Evolutionary conservation across 140 eudicot species (phyloP).

Genomic region (Ambrosia hybrid): DNA sequence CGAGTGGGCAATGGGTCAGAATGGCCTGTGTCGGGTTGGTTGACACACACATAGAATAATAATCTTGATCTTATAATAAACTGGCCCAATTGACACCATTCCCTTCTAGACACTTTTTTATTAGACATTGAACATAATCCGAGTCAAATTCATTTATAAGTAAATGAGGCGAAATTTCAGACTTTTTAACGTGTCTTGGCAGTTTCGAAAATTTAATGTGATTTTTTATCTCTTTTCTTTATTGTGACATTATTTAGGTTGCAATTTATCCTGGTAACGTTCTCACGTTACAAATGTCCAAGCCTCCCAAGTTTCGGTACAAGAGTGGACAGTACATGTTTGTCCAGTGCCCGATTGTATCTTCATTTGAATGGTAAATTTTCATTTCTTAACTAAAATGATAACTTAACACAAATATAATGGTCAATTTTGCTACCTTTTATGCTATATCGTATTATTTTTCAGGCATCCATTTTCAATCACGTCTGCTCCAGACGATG

Average conservation of each 20-base stretch:
- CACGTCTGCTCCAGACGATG: conserved; percentile 96
- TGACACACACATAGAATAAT: too few relatives aligned
- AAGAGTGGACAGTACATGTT: conserved; percentile 99
- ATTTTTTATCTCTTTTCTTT: neutral
- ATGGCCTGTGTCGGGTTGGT: too few relatives aligned
- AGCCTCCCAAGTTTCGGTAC: conserved; percentile 90
- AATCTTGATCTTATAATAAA: too few relatives aligned
- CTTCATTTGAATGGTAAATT: conserved; percentile 88
- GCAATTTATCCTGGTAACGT: conserved; percentile 96
- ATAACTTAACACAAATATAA: neutral
- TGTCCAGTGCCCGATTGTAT: conserved; percentile 92
- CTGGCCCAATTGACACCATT: too few relatives aligned
- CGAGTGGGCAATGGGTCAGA: too few relatives aligned
- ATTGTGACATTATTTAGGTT: conserved; percentile 47
- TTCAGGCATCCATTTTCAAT: conserved; percentile 97
- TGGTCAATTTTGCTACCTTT: neutral
- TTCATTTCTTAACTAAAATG: neutral
- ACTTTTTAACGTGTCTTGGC: neutral
- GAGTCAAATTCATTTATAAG: too few relatives aligned
- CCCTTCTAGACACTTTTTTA: too few relatives aligned
- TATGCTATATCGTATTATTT: neutral
- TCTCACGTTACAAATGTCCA: conserved; percentile 86
- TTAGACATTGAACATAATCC: too few relatives aligned
- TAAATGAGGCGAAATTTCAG: too few relatives aligned
- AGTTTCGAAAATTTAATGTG: too few relatives aligned